phyloP scores from a whole-genome alignment of 495 filamentous ascomycete species.

The Penicillium soppii region DNA sequence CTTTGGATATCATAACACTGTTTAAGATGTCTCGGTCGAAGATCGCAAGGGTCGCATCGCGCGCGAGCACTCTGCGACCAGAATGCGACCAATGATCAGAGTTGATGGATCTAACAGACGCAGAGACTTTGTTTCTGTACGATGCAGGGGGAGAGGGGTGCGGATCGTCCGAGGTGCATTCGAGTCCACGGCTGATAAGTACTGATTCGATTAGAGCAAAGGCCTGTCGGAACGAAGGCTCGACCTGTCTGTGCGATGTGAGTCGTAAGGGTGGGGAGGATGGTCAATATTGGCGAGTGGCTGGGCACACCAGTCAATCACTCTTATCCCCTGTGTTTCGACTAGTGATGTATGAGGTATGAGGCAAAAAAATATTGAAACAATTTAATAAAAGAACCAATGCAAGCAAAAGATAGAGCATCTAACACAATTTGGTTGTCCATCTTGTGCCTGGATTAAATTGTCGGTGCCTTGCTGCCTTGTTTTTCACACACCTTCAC shows the following conservation, averaged over 20 bases:
- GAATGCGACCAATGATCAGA: conserved; percentile 3
- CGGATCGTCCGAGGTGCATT: conserved; percentile 9
- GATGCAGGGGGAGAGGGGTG: conserved; percentile 22
- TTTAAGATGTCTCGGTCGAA: conserved; percentile 1
- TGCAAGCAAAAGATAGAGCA: too few species aligned
- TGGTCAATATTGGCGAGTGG: conserved; percentile 5
- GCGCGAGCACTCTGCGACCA: conserved; percentile 5
- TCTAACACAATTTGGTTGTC: too few species aligned
- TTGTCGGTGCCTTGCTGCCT: not conserved
- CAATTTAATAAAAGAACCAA: not conserved
- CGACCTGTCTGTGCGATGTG: conserved; percentile 3
- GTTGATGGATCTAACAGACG: conserved; percentile 7
- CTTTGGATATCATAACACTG: conserved; percentile 6
- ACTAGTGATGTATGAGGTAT: not conserved
- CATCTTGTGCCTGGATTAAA: too few species aligned
- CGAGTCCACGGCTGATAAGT: conserved; percentile 4
- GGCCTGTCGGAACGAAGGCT: not conserved
- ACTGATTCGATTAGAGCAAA: not conserved
- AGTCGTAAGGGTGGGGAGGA: not conserved
- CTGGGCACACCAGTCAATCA: not conserved
- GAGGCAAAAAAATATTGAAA: not conserved
- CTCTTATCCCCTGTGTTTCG: not conserved
- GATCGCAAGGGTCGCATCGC: conserved; percentile 18
- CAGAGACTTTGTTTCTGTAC: conserved; percentile 8
- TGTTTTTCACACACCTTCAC: not conserved